Base-by-base conservation (phyloP, 768 basidiomycete species). In the Trametes villosa region DNA sequence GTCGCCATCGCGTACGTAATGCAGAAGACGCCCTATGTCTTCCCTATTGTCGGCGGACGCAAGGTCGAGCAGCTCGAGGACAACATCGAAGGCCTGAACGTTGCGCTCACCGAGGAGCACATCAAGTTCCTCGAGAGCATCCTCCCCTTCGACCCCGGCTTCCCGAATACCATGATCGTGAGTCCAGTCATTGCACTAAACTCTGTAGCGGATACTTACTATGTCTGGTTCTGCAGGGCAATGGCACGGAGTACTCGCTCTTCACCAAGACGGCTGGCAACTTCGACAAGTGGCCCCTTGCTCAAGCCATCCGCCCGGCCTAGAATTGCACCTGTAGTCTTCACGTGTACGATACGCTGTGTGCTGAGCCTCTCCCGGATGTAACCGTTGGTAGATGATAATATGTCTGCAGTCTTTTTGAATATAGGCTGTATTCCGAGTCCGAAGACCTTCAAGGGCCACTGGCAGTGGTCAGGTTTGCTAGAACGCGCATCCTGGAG, bases 1-100 rank as follows among this genome's bases (percentile, higher is more conserved):
- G 81, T 83, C 2, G 81, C 82, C 1, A 80, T 85, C 56, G 81
- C 82, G 17, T 84, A 83, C 57, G 71, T 85, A 9, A 72, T 85
- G 71, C 80, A 83, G 41, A 86, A 84, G 67, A 74, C 78, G 1
- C 78, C 79, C 0, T 82, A 75, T 53, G 80, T 66, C 1, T 66
- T 66, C 62, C 65, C 65, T 15, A 74, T 83, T 57, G 67, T 83
- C n/a, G 81, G 82, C 1, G 78, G 81, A 0, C 75, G 82, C 44
- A 86, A 83, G 64, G 69, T 82, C 31, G 82, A 82, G 64, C 80
- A 85, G 31, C 69, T 85, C 7, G 44, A 72, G 48, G 77, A 76
- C 40, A 86, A 85, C 65, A 60, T 84, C 24, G 77, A 83, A 64
- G 82, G 82, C 1, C 68, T 85, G 5, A 73, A 78, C 11, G 76